Percentiles rank a stretch among this genome's conserved stretches.
Conservation (phyloP, 169 alveolate genomes). For the Plasmodium berghei region DNA sequence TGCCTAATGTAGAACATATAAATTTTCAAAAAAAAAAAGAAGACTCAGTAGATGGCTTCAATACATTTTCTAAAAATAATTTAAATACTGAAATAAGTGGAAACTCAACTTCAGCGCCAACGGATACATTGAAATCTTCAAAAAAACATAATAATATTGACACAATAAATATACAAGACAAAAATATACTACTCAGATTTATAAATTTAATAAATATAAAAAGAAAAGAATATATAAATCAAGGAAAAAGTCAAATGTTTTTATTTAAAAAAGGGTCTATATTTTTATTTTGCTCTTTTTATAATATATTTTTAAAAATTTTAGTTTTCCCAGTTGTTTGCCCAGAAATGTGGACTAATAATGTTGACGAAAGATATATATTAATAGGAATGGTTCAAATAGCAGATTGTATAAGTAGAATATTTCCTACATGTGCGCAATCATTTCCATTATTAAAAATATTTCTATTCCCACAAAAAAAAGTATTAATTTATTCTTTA, state of each 20-base stretch:
- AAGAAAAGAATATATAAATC: conserved; percentile 2
- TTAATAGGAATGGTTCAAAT: conserved; percentile 69
- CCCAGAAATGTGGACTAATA: conserved; percentile 74
- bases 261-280: conserved; percentile 37
- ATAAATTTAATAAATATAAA: neutral
- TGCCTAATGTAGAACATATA: neutral
- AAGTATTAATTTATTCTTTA: conserved; percentile 46
- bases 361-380: conserved; percentile 62
- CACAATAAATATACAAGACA: neutral
- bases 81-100: neutral
- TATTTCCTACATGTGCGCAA: conserved; percentile 46
- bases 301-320: conserved; percentile 54
- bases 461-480: conserved; percentile 57
- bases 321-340: conserved; percentile 66
- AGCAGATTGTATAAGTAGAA: conserved; percentile 63
- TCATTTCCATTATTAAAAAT: conserved; percentile 7
- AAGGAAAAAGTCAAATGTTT: conserved; percentile 22
- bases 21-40: no score
- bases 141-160: no score
- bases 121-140: neutral
- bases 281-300: conserved; percentile 53
- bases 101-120: neutral
- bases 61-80: neutral
- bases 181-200: neutral
- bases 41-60: neutral